These are phyloP conservation scores for Lipomyces oligophaga DNA, from an alignment of 805 yeast species.

Conservation along the genomic window DNA sequence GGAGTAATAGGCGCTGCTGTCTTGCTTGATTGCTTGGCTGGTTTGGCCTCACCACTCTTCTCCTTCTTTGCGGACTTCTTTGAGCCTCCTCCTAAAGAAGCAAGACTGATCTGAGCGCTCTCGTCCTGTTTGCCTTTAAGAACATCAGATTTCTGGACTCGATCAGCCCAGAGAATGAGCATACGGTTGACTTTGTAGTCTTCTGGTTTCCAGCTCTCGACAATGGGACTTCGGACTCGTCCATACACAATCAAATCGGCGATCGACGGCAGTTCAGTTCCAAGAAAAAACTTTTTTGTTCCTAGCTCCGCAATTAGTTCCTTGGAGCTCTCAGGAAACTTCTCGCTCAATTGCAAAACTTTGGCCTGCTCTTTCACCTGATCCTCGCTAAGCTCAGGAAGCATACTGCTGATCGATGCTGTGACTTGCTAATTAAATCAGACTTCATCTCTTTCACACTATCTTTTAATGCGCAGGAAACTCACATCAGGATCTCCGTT, in stretches of 20 bases:
- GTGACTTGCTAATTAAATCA: constrained; percentile 14
- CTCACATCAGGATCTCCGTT: constrained; percentile 24
- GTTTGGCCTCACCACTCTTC: constrained; percentile 47
- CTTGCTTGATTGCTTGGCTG: constrained; percentile 45
- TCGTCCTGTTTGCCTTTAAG: constrained; percentile 46
- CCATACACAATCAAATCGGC: constrained; percentile 73
- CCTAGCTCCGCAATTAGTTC: constrained; percentile 64
- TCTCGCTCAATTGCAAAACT: constrained; percentile 68
- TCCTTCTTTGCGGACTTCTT: constrained; percentile 47
- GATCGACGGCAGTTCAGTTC: constrained; percentile 55
- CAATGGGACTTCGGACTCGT: constrained; percentile 53
- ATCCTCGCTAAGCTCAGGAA: constrained; percentile 38
- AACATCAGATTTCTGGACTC: constrained; percentile 60
- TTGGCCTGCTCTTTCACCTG: constrained; percentile 74
- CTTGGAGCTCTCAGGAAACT: constrained; percentile 52
- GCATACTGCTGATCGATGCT: constrained; percentile 15
- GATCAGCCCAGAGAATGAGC: constrained; percentile 87
- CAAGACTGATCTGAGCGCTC: constrained; percentile 33
- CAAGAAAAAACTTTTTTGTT: constrained; percentile 61
- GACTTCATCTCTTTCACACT: neutral
- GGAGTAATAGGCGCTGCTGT: constrained; percentile 65
- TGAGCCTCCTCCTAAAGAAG: constrained; percentile 32
- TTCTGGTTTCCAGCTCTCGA: constrained; percentile 54
- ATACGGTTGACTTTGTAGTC: constrained; percentile 70
- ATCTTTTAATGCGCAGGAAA: neutral